These are phyloP conservation scores for Cladochytrium replicatum DNA, from an alignment of 192 early-diverging fungal genomes.

Conservation along the genomic window DNA sequence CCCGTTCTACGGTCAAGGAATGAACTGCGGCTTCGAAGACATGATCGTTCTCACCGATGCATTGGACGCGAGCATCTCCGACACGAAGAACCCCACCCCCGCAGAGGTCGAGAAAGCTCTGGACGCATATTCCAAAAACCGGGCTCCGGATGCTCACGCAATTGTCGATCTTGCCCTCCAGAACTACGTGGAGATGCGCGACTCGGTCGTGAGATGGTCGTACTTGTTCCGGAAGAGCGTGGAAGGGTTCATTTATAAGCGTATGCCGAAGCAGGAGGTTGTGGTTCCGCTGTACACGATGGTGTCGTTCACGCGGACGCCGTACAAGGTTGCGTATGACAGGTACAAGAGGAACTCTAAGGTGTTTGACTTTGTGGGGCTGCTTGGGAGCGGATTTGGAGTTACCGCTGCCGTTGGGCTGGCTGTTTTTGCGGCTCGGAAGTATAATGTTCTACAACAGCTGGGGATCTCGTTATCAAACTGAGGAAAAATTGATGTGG, in stretches of 20 bases:
- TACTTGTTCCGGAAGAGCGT: slow-evolving; percentile 73
- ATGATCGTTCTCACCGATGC: slow-evolving; percentile 57
- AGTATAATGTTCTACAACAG: too few relatives aligned
- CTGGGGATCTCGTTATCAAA: too few relatives aligned
- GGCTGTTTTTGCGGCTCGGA: too few relatives aligned
- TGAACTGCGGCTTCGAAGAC: slow-evolving; percentile 99
- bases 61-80: slow-evolving; percentile 12
- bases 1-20: slow-evolving; percentile 94
- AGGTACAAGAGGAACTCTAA: slow-evolving; percentile 20
- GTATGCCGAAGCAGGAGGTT: slow-evolving; percentile 48
- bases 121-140: slow-evolving; percentile 57
- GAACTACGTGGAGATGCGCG: slow-evolving; percentile 93
- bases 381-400: too few relatives aligned
- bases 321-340: slow-evolving; percentile 58
- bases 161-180: slow-evolving; percentile 90
- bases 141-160: slow-evolving; percentile 66
- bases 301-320: slow-evolving; percentile 85
- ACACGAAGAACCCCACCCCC: slow-evolving; percentile 16
- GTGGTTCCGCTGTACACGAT: slow-evolving; percentile 92
- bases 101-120: slow-evolving; percentile 49
- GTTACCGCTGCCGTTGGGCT: too few relatives aligned
- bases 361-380: slow-evolving; percentile 16
- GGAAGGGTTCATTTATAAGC: slow-evolving; percentile 62
- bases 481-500: too few relatives aligned
- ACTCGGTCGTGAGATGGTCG: slow-evolving; percentile 58